phyloP scores from a whole-genome alignment of 345 rosid species.

The Eucalyptus regnans region DNA sequence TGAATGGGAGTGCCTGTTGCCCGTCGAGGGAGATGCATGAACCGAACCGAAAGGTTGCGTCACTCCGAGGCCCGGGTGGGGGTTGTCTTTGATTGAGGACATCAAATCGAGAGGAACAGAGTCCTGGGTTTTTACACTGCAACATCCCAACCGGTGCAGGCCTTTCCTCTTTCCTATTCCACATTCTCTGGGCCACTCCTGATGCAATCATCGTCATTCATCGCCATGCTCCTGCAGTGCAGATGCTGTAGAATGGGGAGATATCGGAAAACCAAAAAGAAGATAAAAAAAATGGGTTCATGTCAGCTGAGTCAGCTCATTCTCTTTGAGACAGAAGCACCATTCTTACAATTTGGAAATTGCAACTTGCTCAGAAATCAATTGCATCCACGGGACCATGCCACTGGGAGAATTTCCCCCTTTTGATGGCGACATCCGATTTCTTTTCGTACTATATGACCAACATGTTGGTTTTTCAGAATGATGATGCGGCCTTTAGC shows the following conservation, averaged over 20 bases:
- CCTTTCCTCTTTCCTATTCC: not conserved
- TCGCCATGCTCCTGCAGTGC: not conserved
- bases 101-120: not conserved
- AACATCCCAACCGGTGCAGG: not conserved
- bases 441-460: not conserved
- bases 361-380: not conserved
- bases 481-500: not conserved
- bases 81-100: not conserved
- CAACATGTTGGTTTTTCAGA: not conserved
- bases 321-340: not conserved
- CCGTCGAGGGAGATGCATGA: not conserved
- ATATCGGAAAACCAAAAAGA: not conserved
- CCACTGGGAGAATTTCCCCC: not conserved
- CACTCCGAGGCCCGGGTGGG: not conserved
- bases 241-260: not conserved
- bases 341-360: not conserved
- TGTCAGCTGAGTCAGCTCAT: not conserved
- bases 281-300: not conserved
- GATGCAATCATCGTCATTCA: not conserved
- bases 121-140: not conserved
- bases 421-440: not conserved
- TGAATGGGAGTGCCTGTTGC: not conserved
- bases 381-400: not conserved
- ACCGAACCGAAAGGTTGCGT: not conserved
- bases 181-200: not conserved